Conservation (phyloP, 768 basidiomycete genomes). For the Suillus weaverae region DNA sequence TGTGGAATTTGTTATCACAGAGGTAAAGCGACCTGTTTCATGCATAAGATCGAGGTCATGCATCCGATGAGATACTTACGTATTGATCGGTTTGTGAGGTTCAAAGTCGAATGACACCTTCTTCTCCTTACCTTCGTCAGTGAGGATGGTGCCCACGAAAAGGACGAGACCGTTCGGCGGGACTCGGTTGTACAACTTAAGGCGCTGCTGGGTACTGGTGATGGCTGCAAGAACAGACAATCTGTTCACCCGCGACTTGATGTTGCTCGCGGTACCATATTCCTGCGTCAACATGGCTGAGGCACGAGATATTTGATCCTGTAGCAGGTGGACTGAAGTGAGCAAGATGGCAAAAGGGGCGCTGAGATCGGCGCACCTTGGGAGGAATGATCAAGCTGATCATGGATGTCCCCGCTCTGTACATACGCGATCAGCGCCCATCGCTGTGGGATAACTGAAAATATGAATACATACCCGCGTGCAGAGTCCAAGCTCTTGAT, state of each 20-base stretch:
- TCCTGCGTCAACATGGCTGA: conserved; percentile 97
- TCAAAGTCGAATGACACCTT: conserved; percentile 99
- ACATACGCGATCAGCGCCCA: conserved; percentile 23
- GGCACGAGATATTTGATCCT: conserved; percentile 94
- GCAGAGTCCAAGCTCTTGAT: conserved; percentile 97
- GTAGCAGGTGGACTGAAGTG: conserved; percentile 9
- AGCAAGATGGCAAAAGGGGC: conserved; percentile 4
- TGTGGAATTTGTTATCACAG: conserved; percentile 99
- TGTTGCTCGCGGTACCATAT: conserved; percentile 99
- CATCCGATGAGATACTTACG: conserved; percentile 50
- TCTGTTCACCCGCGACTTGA: conserved; percentile 98
- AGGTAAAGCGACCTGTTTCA: conserved; percentile 87
- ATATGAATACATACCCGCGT: conserved; percentile 34
- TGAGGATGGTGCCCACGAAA: conserved; percentile 97
- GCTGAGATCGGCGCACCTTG: conserved; percentile 52
- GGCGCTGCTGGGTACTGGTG: conserved; percentile 94
- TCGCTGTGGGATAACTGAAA: conserved; percentile 5
- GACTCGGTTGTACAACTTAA: conserved; percentile 95
- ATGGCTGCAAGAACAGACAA: conserved; percentile 97
- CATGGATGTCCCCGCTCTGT: conserved; percentile 95
- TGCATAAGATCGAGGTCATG: conserved; percentile 6
- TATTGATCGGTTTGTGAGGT: conserved; percentile 98
- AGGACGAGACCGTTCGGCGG: conserved; percentile 97
- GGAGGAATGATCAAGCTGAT: conserved; percentile 97
- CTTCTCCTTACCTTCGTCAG: conserved; percentile 99